Percentiles rank a stretch among this genome's conserved stretches.
Evolutionary conservation across 2,329 filamentous ascomycete species (phyloP).

Genomic region (Cordyceps cicadae): DNA sequence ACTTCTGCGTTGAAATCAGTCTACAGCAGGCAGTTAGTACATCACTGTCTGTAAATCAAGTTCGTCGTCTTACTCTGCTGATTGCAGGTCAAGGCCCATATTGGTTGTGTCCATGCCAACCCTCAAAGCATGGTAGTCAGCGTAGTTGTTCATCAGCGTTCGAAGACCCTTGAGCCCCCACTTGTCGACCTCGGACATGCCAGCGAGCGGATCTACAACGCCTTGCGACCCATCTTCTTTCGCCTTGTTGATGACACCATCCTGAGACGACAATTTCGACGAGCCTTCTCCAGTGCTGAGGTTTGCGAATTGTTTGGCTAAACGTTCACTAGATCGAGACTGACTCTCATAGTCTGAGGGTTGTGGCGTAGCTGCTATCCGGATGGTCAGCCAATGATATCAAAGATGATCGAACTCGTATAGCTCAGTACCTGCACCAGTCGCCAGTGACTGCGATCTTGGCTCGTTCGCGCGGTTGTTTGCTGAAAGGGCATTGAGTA

Average conservation of each 20-base stretch:
- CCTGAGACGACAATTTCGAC: neutral
- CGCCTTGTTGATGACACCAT: slow-evolving; percentile 20
- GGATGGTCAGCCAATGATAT: neutral
- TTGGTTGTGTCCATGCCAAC: slow-evolving; percentile 50
- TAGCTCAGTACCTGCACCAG: slow-evolving; percentile 23
- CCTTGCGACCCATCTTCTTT: slow-evolving; percentile 35
- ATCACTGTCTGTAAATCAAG: no score
- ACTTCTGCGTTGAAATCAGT: slow-evolving; percentile 49
- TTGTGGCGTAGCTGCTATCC: neutral
- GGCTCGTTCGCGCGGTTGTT: slow-evolving; percentile 43
- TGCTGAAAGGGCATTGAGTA: slow-evolving; percentile 56
- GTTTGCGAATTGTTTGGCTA: slow-evolving; percentile 3
- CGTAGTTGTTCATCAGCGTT: slow-evolving; percentile 55
- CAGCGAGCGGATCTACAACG: slow-evolving; percentile 49
- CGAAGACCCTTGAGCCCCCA: slow-evolving; percentile 58
- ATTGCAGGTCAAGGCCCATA: slow-evolving; percentile 50
- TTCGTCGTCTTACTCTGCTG: slow-evolving; percentile 44
- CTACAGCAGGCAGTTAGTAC: slow-evolving; percentile 23
- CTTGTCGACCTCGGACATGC: slow-evolving; percentile 55
- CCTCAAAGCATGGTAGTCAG: slow-evolving; percentile 54
- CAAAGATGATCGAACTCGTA: no score
- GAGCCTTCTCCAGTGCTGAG: neutral
- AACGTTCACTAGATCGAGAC: neutral
- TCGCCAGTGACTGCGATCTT: slow-evolving; percentile 38
- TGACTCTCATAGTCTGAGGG: neutral